phyloP scores from a whole-genome alignment of 2,329 filamentous ascomycete species.

The Ophiosphaerella narmari region DNA sequence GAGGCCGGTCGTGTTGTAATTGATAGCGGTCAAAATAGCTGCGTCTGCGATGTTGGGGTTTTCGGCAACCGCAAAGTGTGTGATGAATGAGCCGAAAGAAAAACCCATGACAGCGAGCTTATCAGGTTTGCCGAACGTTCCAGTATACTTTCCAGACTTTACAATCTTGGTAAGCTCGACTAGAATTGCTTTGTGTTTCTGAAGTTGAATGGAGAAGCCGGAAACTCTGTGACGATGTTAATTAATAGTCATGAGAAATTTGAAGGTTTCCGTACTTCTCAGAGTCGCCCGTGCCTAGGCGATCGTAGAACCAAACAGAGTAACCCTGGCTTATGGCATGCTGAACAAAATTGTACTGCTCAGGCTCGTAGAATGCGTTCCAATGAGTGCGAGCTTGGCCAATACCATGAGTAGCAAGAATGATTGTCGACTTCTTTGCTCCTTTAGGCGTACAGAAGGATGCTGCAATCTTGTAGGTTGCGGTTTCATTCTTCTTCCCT shows the following conservation, averaged over 20 bases:
- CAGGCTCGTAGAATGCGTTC: conserved; percentile 32
- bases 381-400: conserved; percentile 39
- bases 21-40: conserved; percentile 28
- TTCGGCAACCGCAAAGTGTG: conserved; percentile 20
- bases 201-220: conserved; percentile 8
- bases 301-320: conserved; percentile 45
- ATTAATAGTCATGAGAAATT: no score
- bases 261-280: conserved; percentile 15
- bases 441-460: conserved; percentile 16
- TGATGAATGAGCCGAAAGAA: conserved; percentile 32
- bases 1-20: conserved; percentile 14
- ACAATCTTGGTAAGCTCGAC: conserved; percentile 22
- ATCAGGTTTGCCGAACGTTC: conserved; percentile 14
- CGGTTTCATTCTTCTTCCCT: not conserved
- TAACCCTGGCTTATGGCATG: conserved; percentile 36
- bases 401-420: conserved; percentile 41
- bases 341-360: conserved; percentile 44
- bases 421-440: conserved; percentile 28
- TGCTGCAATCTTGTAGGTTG: conserved; percentile 14
- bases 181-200: conserved; percentile 12
- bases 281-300: conserved; percentile 41
- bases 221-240: not conserved
- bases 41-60: conserved; percentile 20
- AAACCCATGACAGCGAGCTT: conserved; percentile 31
- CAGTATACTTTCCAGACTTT: conserved; percentile 24